These are phyloP conservation scores for Oxytropis ochrocephala DNA, from an alignment of 306 rosid genomes.

Conservation along the genomic window DNA sequence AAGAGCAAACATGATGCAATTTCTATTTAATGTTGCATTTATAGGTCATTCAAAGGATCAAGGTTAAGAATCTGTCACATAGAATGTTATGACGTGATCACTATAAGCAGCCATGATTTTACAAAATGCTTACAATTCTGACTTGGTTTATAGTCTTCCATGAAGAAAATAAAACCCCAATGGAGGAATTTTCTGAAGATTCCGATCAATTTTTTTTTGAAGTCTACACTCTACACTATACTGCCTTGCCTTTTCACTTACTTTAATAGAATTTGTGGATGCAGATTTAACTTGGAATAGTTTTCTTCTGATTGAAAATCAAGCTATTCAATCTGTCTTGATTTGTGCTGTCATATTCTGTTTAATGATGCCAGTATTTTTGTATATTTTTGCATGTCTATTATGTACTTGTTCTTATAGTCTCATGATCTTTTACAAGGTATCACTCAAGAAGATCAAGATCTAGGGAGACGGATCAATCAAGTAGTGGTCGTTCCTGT, in stretches of 20 bases:
- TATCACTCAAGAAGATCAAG: conserved; percentile 46
- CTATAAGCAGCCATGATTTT: background rate
- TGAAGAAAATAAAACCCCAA: background rate
- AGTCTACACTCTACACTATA: background rate
- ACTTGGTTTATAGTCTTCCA: conserved; percentile 1
- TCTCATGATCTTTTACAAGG: conserved; percentile 37
- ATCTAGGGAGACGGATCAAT: conserved; percentile 42
- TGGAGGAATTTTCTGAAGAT: background rate
- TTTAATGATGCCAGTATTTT: background rate
- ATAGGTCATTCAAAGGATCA: background rate
- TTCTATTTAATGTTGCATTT: background rate
- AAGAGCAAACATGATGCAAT: background rate
- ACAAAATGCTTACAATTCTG: background rate
- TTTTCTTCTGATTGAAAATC: conserved; percentile 4
- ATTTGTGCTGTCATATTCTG: background rate
- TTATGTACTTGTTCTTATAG: conserved; percentile 12
- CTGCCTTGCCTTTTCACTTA: background rate
- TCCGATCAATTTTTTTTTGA: background rate
- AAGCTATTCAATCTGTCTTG: background rate
- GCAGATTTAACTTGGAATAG: background rate
- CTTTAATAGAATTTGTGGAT: conserved; percentile 1
- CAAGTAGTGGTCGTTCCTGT: conserved; percentile 23
- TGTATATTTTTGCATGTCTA: background rate
- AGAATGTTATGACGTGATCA: background rate
- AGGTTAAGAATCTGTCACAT: background rate